Evolutionary conservation across 1,139 yeast genomes (phyloP), one percentile per base, ranked within the genome.

Genomic region (Lodderomyces metapsilosis): DNA sequence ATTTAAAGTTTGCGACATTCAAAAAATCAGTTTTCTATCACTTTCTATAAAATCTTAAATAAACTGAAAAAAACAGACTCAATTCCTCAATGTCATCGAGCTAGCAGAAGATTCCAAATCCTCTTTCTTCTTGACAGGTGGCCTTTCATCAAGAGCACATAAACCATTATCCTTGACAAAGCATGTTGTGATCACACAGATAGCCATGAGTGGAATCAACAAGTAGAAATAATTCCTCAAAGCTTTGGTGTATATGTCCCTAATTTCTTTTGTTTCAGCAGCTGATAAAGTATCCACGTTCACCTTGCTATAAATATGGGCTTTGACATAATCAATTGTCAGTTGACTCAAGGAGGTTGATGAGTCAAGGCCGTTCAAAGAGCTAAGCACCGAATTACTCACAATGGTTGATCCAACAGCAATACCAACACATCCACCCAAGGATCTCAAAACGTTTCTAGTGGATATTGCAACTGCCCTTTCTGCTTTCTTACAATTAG

Each of bases 401-500:
- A 60, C 57, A 24, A 57, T 56, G 16, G 59, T 51, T 5, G 65
- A 58, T 5, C 59, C 61, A 34, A 57, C 41, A 4, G 64, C 61
- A 23, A 57, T 58, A n/a, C 66, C 66, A 13, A 59, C 53, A 1
- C 83, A 73, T 20, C 81, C 82, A 30, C 84, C 84, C 39, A 78
- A 66, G 1, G 78, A 71, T 44, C 84, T 57, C 38, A 76, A 49
- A 9, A 77, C 74, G 48, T 77, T 78, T 53, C 84, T 63, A 1
- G 79, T 66, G 2, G 81, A 68, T 8, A 78, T 77, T 8, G 77
- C 78, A 10, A 78, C 80, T 0, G 84, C 82, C 36, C 84, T 57
- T 46, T 78, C 82, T 1, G 74, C 62, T 39, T 68, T 68, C 31
- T 55, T 61, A 7, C 79, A 68, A 42, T 76, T 78, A 1, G 83